Evolutionary conservation across 202 grass and related monocot species (phyloP).

Genomic region (Panicum virgatum): DNA sequence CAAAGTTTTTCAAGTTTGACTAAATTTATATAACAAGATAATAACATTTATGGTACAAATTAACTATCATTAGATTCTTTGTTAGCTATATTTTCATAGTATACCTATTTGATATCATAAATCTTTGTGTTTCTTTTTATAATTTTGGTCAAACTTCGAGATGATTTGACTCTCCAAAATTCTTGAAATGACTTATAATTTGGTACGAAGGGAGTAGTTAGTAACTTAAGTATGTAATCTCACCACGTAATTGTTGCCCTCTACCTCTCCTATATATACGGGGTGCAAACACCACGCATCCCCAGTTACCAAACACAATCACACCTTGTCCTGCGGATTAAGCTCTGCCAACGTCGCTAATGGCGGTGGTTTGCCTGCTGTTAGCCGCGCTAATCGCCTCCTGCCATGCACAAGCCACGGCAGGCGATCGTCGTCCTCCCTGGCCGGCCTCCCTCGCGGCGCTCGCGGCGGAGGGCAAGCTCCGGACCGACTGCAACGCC

Average conservation of each 20-base stretch:
- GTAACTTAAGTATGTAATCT: background rate
- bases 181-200: too few relatives aligned
- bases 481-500: slow-evolving; percentile 41
- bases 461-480: slow-evolving; percentile 20
- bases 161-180: too few relatives aligned
- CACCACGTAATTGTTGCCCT: slow-evolving; percentile 4
- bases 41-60: too few relatives aligned
- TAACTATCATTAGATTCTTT: too few relatives aligned
- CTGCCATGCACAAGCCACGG: background rate
- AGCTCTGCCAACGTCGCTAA: slow-evolving; percentile 8
- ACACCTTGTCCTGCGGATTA: background rate
- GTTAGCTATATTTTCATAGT: too few relatives aligned
- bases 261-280: slow-evolving; percentile 9
- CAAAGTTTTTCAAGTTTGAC: too few relatives aligned
- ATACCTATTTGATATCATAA: too few relatives aligned
- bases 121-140: too few relatives aligned
- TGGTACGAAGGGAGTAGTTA: too few relatives aligned
- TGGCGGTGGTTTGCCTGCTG: slow-evolving; percentile 35
- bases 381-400: slow-evolving; percentile 30
- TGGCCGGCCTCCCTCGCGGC: slow-evolving; percentile 33
- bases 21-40: too few relatives aligned
- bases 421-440: background rate
- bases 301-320: slow-evolving; percentile 23
- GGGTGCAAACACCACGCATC: slow-evolving; percentile 21
- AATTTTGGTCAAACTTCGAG: too few relatives aligned